phyloP scores from a whole-genome alignment of 257 asterid species.

The Ehretia macrophylla region DNA sequence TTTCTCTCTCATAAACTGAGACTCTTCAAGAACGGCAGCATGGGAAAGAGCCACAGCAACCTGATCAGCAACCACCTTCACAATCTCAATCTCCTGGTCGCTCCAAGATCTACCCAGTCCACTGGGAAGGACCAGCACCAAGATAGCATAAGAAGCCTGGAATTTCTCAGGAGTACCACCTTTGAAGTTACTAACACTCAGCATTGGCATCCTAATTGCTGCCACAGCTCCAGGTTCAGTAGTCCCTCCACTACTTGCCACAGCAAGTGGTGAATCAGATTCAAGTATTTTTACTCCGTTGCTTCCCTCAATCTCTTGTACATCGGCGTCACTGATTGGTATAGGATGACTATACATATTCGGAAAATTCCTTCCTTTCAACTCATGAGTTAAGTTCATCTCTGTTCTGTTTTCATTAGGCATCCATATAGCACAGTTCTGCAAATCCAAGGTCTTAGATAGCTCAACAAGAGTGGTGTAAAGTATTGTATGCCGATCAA shows the following conservation, averaged over 20 bases:
- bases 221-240: constrained; percentile 72
- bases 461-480: constrained; percentile 85
- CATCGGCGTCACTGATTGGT: constrained; percentile 55
- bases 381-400: constrained; percentile 68
- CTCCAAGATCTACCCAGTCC: constrained; percentile 67
- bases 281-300: constrained; percentile 65
- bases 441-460: constrained; percentile 66
- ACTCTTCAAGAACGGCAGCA: constrained; percentile 91
- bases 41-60: constrained; percentile 96
- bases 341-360: constrained; percentile 25
- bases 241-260: constrained; percentile 57
- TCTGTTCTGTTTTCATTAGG: constrained; percentile 62
- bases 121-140: constrained; percentile 79
- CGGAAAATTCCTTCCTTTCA: constrained; percentile 39
- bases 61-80: constrained; percentile 84
- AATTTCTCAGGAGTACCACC: constrained; percentile 88
- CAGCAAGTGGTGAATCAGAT: constrained; percentile 60
- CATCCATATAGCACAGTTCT: constrained; percentile 95
- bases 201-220: constrained; percentile 96
- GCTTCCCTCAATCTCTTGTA: constrained; percentile 52
- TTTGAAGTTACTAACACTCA: constrained; percentile 70
- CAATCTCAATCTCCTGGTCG: constrained; percentile 71
- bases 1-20: constrained; percentile 70
- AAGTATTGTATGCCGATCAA: constrained; percentile 82
- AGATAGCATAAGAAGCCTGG: constrained; percentile 80